Evolutionary conservation across 2,329 filamentous ascomycete genomes (phyloP).

Genomic region (Cytospora mali): DNA sequence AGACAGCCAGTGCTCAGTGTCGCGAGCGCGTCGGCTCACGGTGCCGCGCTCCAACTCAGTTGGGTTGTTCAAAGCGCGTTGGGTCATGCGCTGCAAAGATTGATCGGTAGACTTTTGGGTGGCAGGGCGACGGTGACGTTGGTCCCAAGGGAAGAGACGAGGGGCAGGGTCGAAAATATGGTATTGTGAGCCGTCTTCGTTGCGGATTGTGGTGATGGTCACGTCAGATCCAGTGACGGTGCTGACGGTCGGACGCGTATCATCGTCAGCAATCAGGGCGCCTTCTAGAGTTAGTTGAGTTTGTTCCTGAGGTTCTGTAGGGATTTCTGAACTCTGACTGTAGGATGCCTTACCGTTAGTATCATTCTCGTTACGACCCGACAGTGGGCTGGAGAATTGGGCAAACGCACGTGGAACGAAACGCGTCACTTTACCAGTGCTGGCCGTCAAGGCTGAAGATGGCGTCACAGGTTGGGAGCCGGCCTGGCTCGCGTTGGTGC

Average conservation of each 20-base stretch:
- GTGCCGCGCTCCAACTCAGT: slow-evolving; percentile 29
- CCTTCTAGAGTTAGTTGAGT: slow-evolving; percentile 13
- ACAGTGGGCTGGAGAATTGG: slow-evolving; percentile 17
- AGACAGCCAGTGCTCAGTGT: slow-evolving; percentile 33
- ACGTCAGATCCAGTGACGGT: slow-evolving; percentile 20
- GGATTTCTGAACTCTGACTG: neutral
- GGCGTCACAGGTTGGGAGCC: slow-evolving; percentile 5
- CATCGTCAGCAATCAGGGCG: neutral
- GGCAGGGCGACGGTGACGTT: slow-evolving; percentile 20
- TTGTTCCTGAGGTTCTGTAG: neutral
- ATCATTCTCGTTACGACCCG: slow-evolving; percentile 4
- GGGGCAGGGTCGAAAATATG: slow-evolving; percentile 22
- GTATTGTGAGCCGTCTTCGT: slow-evolving; percentile 19
- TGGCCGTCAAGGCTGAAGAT: slow-evolving; percentile 12
- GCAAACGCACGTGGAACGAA: slow-evolving; percentile 25
- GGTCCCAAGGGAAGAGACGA: slow-evolving; percentile 33
- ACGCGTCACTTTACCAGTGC: slow-evolving; percentile 4
- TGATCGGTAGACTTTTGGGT: slow-evolving; percentile 24
- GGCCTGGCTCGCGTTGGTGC: slow-evolving; percentile 21
- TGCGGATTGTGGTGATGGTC: slow-evolving; percentile 20
- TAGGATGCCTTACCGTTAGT: slow-evolving; percentile 18
- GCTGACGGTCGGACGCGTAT: slow-evolving; percentile 22
- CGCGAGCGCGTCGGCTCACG: slow-evolving; percentile 10
- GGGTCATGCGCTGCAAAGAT: slow-evolving; percentile 22
- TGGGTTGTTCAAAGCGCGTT: slow-evolving; percentile 11